Percentiles rank a stretch among this genome's conserved stretches.
These are phyloP conservation scores for Drosera capensis DNA, from an alignment of 148 eudicot species.

Conservation along the genomic window DNA sequence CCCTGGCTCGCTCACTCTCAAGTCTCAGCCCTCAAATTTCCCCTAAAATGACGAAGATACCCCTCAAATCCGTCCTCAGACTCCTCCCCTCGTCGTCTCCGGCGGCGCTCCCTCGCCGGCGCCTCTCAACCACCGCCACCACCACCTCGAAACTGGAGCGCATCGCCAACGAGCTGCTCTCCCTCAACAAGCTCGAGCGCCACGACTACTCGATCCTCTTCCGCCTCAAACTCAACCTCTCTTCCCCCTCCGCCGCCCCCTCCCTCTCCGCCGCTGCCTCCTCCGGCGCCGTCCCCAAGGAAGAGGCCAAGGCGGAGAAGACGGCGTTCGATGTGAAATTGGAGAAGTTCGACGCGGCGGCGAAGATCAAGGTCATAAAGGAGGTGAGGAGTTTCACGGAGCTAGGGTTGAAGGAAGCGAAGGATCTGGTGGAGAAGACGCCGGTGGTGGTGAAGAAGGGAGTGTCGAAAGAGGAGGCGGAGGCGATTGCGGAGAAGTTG, in stretches of 20 bases:
- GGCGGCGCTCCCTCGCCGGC: constrained; percentile 4
- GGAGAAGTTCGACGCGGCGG: constrained; percentile 57
- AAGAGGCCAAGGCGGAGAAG: constrained; percentile 60
- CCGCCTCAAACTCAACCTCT: constrained; percentile 27
- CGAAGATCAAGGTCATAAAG: constrained; percentile 70
- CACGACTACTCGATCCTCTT: constrained; percentile 49
- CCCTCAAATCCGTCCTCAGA: too few relatives aligned
- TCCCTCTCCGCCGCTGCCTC: constrained; percentile 9
- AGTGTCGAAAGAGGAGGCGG: constrained; percentile 55
- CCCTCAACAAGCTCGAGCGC: constrained; percentile 52
- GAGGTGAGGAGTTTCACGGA: constrained; percentile 56
- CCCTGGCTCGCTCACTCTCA: too few relatives aligned
- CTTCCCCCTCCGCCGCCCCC: constrained; percentile 17
- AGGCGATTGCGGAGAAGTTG: constrained; percentile 48
- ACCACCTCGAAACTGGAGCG: constrained; percentile 44
- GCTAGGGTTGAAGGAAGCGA: constrained; percentile 69
- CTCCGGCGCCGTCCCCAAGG: constrained; percentile 12
- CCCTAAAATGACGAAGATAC: too few relatives aligned
- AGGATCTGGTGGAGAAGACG: constrained; percentile 69
- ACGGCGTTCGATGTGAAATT: constrained; percentile 58
- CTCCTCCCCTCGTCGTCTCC: constrained; percentile 7
- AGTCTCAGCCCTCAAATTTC: too few relatives aligned
- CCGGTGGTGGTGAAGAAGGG: constrained; percentile 64
- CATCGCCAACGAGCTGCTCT: constrained; percentile 50
- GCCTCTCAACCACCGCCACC: constrained; percentile 19